Conservation (phyloP, 2,329 filamentous ascomycete genomes). For the Microdochium trichocladiopsis region DNA sequence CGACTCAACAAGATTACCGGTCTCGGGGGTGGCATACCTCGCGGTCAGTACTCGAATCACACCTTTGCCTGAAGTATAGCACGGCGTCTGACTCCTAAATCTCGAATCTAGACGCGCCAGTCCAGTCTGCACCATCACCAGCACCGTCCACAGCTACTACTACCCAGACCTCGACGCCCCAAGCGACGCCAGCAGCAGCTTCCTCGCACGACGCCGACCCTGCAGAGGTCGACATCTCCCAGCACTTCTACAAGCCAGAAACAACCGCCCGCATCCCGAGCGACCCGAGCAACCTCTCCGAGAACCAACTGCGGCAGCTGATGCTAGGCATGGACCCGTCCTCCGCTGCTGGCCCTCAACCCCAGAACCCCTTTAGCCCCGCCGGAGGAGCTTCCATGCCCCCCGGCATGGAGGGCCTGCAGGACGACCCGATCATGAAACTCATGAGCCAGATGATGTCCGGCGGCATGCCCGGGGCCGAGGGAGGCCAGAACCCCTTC, state of each 20-base stretch:
- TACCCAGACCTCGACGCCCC: constrained; percentile 20
- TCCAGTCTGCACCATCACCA: constrained; percentile 23
- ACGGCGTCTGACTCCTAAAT: not conserved
- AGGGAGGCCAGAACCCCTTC: constrained; percentile 24
- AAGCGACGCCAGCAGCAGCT: constrained; percentile 15
- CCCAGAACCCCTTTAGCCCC: constrained; percentile 3
- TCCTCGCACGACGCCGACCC: constrained; percentile 49
- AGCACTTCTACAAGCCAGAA: constrained; percentile 59
- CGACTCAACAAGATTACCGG: constrained; percentile 71
- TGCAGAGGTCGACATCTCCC: constrained; percentile 73
- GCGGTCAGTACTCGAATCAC: constrained; percentile 28
- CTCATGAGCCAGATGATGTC: constrained; percentile 70
- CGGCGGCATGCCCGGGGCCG: constrained; percentile 24
- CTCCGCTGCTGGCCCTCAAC: constrained; percentile 13
- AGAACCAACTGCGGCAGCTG: constrained; percentile 57
- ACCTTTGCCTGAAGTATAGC: not conserved
- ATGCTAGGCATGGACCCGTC: constrained; percentile 49
- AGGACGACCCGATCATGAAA: constrained; percentile 62
- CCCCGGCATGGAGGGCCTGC: constrained; percentile 22
- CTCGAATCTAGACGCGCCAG: constrained; percentile 2
- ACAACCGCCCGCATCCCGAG: constrained; percentile 30
- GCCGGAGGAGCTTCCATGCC: constrained; percentile 12
- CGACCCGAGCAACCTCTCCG: constrained; percentile 33
- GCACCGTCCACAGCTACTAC: constrained; percentile 18
- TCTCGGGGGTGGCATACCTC: constrained; percentile 50